Evolutionary conservation across 371 early-diverging fungal species (phyloP).

Genomic region (Smittium culicis): DNA sequence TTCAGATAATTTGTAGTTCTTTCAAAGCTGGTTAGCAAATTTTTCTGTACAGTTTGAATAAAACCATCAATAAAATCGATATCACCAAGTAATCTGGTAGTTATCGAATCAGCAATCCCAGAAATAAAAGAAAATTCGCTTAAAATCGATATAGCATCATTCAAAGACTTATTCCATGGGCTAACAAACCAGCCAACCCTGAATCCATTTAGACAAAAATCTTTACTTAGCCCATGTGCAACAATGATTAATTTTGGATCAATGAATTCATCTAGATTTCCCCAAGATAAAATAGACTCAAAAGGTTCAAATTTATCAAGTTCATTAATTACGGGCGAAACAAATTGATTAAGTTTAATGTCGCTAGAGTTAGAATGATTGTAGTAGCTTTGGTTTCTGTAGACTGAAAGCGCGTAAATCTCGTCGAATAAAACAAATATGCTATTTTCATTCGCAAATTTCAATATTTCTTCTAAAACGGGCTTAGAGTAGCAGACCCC

Average conservation of each 20-base stretch:
- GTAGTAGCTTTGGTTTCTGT: slow-evolving; percentile 17
- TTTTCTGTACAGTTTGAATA: slow-evolving; percentile 37
- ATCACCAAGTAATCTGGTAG: slow-evolving; percentile 41
- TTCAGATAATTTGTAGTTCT: slow-evolving; percentile 30
- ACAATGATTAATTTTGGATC: slow-evolving; percentile 48
- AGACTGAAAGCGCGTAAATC: slow-evolving; percentile 62
- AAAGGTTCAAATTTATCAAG: too few species aligned
- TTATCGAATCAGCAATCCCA: slow-evolving; percentile 38
- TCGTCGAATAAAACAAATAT: slow-evolving; percentile 63
- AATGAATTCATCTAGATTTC: slow-evolving; percentile 40
- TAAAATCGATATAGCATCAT: slow-evolving; percentile 28
- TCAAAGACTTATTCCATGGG: slow-evolving; percentile 41
- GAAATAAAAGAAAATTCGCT: slow-evolving; percentile 42
- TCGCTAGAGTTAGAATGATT: background rate
- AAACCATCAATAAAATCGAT: slow-evolving; percentile 42
- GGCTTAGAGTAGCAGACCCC: slow-evolving; percentile 37
- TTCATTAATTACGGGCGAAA: background rate
- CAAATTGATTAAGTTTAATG: too few species aligned
- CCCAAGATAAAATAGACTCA: slow-evolving; percentile 31
- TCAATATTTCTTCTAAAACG: slow-evolving; percentile 37
- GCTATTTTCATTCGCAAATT: slow-evolving; percentile 44
- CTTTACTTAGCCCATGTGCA: slow-evolving; percentile 63
- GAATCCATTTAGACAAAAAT: slow-evolving; percentile 57
- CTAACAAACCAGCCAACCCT: slow-evolving; percentile 47
- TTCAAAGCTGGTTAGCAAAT: slow-evolving; percentile 38